phyloP scores from a whole-genome alignment of 1,139 yeast genomes.

The Pichia terricola region DNA sequence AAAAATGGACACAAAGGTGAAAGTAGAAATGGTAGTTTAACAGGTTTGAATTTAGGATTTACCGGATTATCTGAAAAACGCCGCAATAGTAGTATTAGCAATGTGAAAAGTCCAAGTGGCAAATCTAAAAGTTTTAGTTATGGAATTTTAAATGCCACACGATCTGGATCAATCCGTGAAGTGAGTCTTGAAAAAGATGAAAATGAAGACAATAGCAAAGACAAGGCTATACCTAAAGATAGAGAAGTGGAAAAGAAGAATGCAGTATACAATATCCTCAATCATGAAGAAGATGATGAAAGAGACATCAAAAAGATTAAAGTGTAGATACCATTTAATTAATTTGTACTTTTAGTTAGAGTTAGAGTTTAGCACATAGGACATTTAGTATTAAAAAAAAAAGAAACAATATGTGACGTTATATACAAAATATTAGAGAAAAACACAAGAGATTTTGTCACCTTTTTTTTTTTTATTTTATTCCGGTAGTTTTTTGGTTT shows the following conservation, averaged over 20 bases:
- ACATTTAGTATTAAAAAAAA: too few relatives aligned
- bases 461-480: too few relatives aligned
- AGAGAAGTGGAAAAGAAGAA: background rate
- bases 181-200: too few relatives aligned
- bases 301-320: constrained; percentile 1
- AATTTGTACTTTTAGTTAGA: too few relatives aligned
- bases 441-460: too few relatives aligned
- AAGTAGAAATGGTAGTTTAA: constrained; percentile 2
- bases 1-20: background rate
- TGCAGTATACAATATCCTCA: constrained; percentile 1
- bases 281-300: constrained; percentile 1
- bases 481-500: background rate
- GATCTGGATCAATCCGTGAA: too few relatives aligned
- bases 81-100: background rate
- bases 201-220: background rate
- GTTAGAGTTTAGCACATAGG: too few relatives aligned
- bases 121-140: too few relatives aligned
- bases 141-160: too few relatives aligned
- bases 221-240: background rate
- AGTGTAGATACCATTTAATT: background rate
- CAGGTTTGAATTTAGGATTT: background rate
- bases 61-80: background rate
- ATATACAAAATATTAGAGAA: too few relatives aligned
- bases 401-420: too few relatives aligned
- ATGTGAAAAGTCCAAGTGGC: background rate